phyloP scores from a whole-genome alignment of 202 grass and related monocot species.

The Brachypodium distachyon region DNA sequence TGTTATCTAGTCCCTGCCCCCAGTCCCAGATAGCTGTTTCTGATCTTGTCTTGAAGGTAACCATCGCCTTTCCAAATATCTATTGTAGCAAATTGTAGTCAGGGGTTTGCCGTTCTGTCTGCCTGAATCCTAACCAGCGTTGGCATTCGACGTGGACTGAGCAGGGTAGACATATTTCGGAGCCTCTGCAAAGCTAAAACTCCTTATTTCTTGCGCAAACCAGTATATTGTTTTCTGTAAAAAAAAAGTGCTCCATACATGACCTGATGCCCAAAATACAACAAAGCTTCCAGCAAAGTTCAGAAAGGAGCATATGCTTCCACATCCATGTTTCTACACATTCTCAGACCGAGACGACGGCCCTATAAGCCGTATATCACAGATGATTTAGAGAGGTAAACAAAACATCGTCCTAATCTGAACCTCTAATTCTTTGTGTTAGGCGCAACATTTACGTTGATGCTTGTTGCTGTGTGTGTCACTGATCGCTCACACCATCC shows the following conservation, averaged over 20 bases:
- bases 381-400: background rate
- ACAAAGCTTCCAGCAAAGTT: background rate
- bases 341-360: background rate
- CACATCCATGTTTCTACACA: background rate
- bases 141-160: no score
- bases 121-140: no score
- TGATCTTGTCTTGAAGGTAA: background rate
- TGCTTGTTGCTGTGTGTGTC: conserved; percentile 64
- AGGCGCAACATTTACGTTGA: background rate
- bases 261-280: background rate
- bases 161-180: no score
- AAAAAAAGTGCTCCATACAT: background rate
- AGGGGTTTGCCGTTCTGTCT: background rate
- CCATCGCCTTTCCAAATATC: background rate
- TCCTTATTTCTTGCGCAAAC: no score
- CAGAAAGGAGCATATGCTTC: background rate
- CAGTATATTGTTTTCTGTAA: background rate
- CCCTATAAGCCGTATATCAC: background rate
- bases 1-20: background rate
- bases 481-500: conserved; percentile 63
- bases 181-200: no score
- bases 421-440: conserved; percentile 27
- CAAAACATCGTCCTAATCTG: background rate
- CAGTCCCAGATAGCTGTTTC: background rate
- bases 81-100: background rate